Base-by-base conservation (phyloP, 1,139 yeast species). In the Debaryomycetaceae sp. region DNA sequence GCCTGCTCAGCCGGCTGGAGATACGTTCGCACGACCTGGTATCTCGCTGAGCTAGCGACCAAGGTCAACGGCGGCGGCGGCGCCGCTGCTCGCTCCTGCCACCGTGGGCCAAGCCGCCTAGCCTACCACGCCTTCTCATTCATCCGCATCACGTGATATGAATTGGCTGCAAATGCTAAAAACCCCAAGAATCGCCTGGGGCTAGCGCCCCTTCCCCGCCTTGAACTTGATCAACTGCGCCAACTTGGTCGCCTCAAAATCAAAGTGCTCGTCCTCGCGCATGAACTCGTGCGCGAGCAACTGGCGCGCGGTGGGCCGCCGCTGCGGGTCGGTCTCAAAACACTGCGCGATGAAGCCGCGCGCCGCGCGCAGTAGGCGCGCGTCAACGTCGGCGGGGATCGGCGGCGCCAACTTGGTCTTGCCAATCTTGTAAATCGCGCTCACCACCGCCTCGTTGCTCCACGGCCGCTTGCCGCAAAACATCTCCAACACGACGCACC, bases 401-500 rank as follows among this genome's bases (percentile, higher is more conserved):
- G 98, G 98, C 2, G 98, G 98, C 0, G 96, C 94, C 36, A 68
- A 76, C 54, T 77, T 82, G 47, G 58, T 85, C 62, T 54, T 83
- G 57, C 63, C 97, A 72, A 61, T 82, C 70, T 76, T 73, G 45
- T 79, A 83, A 32, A 83, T 78, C 1, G 89, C 91, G 42, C 86
- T 82, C 6, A 81, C 82, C 17, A 80, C 85, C 14, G 84, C 91
- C 40, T 78, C 73, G 45, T 82, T 80, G 3, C 83, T 78, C 94
- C 94, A 83, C 0, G 93, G 93, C 34, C 93, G 59, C 44, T 78
- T 76, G 2, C 91, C 93, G 0, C 89, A 86, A 63, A 78, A 82
- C 98, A 93, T 91, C 54, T 93, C 98, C 36, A 91, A 55, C 3
- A 91, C 93, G 36, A 93, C 95, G 65, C 99, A 93, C 1, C 98